Conservation (phyloP, 2,329 filamentous ascomycete species). For the Aureobasidium sp. region DNA sequence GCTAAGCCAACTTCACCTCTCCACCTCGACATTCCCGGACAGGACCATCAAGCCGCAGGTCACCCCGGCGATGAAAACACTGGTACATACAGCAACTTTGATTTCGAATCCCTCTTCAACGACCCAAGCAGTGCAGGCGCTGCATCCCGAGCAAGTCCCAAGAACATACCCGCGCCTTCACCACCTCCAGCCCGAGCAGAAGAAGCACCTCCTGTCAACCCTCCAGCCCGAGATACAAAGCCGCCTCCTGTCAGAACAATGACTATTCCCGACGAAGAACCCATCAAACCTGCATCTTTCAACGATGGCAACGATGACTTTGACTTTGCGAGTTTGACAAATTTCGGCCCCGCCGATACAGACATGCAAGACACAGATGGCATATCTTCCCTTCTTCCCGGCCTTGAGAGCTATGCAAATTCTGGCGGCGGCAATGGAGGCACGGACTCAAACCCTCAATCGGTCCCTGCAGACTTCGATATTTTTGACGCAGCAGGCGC, state of each 20-base stretch:
- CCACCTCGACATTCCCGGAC: slow-evolving; percentile 6
- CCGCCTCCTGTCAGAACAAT: background rate
- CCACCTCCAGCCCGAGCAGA: background rate
- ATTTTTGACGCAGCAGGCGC: slow-evolving; percentile 11
- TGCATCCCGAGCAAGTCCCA: slow-evolving; percentile 15
- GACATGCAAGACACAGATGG: slow-evolving; percentile 22
- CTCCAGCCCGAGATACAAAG: background rate
- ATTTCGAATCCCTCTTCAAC: slow-evolving; percentile 29
- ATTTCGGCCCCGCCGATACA: slow-evolving; percentile 19
- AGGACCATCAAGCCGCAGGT: slow-evolving; percentile 8
- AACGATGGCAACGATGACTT: slow-evolving; percentile 7
- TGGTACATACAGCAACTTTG: slow-evolving; percentile 20
- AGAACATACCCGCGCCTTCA: background rate
- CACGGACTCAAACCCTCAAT: background rate
- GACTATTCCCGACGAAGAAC: background rate
- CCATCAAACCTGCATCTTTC: background rate
- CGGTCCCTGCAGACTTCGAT: slow-evolving; percentile 3
- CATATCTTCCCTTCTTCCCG: slow-evolving; percentile 30
- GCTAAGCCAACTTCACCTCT: background rate
- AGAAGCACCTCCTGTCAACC: background rate
- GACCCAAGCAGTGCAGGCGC: slow-evolving; percentile 19
- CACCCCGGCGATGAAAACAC: slow-evolving; percentile 12
- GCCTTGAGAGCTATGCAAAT: slow-evolving; percentile 35
- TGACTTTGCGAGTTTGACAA: slow-evolving; percentile 13
- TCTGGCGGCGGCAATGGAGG: slow-evolving; percentile 11